Conservation (phyloP, 108 stramenopile genomes). For the Halocafeteria seosinensis region DNA sequence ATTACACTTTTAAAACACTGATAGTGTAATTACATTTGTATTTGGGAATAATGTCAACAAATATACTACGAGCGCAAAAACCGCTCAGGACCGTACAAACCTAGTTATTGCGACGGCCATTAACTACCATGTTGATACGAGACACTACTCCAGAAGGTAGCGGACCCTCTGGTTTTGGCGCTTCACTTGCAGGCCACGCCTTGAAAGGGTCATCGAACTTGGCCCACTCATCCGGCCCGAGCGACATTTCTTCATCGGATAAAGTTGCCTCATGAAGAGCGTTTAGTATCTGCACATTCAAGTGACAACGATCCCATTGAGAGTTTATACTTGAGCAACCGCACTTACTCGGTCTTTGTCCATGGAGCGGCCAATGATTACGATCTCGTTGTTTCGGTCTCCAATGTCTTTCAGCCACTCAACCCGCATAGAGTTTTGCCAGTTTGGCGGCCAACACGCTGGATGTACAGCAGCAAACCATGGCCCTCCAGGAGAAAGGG, state of each 20-base stretch:
- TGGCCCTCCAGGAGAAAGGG: slow-evolving; percentile 27
- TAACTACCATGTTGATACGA: neutral
- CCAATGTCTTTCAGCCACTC: slow-evolving; percentile 29
- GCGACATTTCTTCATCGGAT: neutral
- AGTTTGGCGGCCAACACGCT: slow-evolving; percentile 5
- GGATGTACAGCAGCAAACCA: slow-evolving; percentile 42
- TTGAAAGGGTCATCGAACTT: slow-evolving; percentile 1
- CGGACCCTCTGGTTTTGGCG: neutral
- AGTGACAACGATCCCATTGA: too few species aligned
- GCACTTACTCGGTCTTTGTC: slow-evolving; percentile 24
- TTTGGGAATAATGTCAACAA: too few species aligned
- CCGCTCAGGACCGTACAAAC: too few species aligned
- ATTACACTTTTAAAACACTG: too few species aligned
- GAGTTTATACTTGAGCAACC: too few species aligned
- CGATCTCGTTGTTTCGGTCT: slow-evolving; percentile 58
- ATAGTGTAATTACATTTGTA: too few species aligned
- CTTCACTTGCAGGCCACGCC: slow-evolving; percentile 2
- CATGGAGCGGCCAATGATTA: slow-evolving; percentile 53
- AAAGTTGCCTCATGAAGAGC: neutral
- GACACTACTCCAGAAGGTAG: neutral
- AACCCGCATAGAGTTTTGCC: slow-evolving; percentile 21
- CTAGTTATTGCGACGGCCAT: too few species aligned
- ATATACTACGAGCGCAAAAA: too few species aligned
- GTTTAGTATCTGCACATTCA: too few species aligned
- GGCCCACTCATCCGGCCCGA: neutral